phyloP scores from a whole-genome alignment of 768 basidiomycete genomes.

The Vishniacozyma victoriae region DNA sequence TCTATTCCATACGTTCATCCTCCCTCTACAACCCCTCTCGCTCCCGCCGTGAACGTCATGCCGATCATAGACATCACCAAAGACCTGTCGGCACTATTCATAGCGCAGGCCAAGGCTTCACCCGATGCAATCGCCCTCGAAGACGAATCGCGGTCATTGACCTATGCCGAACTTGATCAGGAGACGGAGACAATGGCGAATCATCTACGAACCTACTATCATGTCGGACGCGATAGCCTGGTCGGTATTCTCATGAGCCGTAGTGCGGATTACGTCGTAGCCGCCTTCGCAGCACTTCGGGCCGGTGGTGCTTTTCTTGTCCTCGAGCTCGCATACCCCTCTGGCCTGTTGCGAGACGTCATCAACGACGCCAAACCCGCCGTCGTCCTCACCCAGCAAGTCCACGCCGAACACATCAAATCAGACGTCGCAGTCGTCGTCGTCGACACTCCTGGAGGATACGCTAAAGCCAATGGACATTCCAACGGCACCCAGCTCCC shows the following conservation, averaged over 20 bases:
- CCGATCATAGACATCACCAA: slow-evolving; percentile 3
- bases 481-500: background rate
- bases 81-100: slow-evolving; percentile 4
- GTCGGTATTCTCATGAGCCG: slow-evolving; percentile 14
- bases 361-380: slow-evolving; percentile 12
- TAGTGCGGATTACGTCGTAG: slow-evolving; percentile 16
- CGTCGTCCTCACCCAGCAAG: slow-evolving; percentile 9
- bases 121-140: slow-evolving; percentile 12
- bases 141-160: slow-evolving; percentile 7
- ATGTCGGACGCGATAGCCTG: slow-evolving; percentile 10
- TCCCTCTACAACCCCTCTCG: too few relatives aligned
- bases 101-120: background rate
- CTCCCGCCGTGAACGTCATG: too few relatives aligned
- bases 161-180: slow-evolving; percentile 12
- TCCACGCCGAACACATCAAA: slow-evolving; percentile 8
- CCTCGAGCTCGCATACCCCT: slow-evolving; percentile 15
- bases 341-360: slow-evolving; percentile 8
- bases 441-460: slow-evolving; percentile 3
- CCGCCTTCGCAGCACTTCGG: slow-evolving; percentile 10
- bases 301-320: slow-evolving; percentile 17
- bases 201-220: slow-evolving; percentile 1
- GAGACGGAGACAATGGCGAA: slow-evolving; percentile 2
- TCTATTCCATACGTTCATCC: too few relatives aligned
- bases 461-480: slow-evolving; percentile 3
- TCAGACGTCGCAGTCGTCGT: slow-evolving; percentile 4